These are phyloP conservation scores for Cladosporium sp. DNA, from an alignment of 2,329 filamentous ascomycete species.

Conservation along the genomic window DNA sequence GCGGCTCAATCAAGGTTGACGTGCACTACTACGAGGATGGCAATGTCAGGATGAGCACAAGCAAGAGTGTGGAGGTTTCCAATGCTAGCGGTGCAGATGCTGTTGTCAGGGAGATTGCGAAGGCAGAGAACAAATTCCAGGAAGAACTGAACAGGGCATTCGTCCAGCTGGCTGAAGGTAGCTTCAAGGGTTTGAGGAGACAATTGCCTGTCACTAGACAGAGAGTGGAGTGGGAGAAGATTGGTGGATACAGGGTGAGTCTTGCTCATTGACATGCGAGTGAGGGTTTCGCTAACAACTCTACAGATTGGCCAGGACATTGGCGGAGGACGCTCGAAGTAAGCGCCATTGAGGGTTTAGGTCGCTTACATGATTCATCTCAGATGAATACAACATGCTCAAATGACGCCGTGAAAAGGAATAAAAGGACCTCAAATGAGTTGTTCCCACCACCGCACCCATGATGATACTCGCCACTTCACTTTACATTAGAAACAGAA, in stretches of 20 bases:
- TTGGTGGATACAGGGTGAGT: constrained; percentile 80
- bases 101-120: constrained; percentile 72
- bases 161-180: constrained; percentile 80
- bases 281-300: not conserved
- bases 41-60: constrained; percentile 90
- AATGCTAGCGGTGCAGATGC: constrained; percentile 61
- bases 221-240: constrained; percentile 99
- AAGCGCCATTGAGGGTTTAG: constrained; percentile 2
- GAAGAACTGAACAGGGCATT: constrained; percentile 93
- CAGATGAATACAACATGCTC: not conserved
- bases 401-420: too few species aligned
- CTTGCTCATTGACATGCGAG: constrained; percentile 15
- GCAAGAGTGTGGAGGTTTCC: constrained; percentile 62
- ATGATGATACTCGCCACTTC: too few species aligned
- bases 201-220: constrained; percentile 95
- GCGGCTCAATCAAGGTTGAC: constrained; percentile 83
- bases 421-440: too few species aligned
- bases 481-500: too few species aligned
- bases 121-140: constrained; percentile 86
- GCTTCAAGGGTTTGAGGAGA: constrained; percentile 87
- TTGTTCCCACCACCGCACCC: too few species aligned
- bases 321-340: constrained; percentile 44
- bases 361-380: not conserved
- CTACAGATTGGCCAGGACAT: constrained; percentile 47
- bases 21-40: constrained; percentile 99